A percentile compares a stretch with the other conserved stretches of the same genome.
Conservation (phyloP, 352 stramenopile genomes). For the Globisporangium paddicum region DNA sequence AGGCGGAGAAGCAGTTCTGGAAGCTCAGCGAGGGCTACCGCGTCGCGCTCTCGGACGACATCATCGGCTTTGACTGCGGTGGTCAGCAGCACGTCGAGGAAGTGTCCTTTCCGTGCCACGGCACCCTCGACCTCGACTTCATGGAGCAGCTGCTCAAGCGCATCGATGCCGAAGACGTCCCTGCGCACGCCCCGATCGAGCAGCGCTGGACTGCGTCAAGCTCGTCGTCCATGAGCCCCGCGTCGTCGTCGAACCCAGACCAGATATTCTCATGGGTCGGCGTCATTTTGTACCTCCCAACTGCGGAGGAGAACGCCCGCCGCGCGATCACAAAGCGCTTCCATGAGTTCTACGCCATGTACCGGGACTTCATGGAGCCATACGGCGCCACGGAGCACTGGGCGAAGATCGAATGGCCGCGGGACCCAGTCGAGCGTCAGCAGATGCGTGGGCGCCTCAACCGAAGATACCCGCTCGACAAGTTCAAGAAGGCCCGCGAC, state of each 20-base stretch:
- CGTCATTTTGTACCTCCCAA: slow-evolving; percentile 96
- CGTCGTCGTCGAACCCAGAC: slow-evolving; percentile 56
- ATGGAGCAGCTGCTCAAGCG: slow-evolving; percentile 90
- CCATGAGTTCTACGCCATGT: slow-evolving; percentile 88
- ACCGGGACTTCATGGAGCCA: slow-evolving; percentile 85
- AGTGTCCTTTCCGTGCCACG: slow-evolving; percentile 90
- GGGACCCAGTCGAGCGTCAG: slow-evolving; percentile 37
- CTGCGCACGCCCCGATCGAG: slow-evolving; percentile 96
- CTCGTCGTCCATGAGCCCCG: slow-evolving; percentile 91
- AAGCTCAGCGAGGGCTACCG: slow-evolving; percentile 89
- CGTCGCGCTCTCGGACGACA: slow-evolving; percentile 90
- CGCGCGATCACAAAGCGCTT: slow-evolving; percentile 91
- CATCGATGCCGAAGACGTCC: slow-evolving; percentile 91
- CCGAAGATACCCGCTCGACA: slow-evolving; percentile 81
- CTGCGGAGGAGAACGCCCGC: slow-evolving; percentile 51
- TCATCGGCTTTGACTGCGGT: slow-evolving; percentile 99
- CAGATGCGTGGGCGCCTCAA: slow-evolving; percentile 63
- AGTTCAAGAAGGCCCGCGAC: slow-evolving; percentile 88
- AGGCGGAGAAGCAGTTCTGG: slow-evolving; percentile 96
- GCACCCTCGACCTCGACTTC: slow-evolving; percentile 89
- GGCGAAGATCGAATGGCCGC: slow-evolving; percentile 95
- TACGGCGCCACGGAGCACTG: slow-evolving; percentile 93
- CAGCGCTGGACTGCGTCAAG: slow-evolving; percentile 95
- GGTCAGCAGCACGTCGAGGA: slow-evolving; percentile 98
- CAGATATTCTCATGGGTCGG: slow-evolving; percentile 96